Evolutionary conservation across 768 basidiomycete species (phyloP).

Genomic region (Leccinum disarticulatum): DNA sequence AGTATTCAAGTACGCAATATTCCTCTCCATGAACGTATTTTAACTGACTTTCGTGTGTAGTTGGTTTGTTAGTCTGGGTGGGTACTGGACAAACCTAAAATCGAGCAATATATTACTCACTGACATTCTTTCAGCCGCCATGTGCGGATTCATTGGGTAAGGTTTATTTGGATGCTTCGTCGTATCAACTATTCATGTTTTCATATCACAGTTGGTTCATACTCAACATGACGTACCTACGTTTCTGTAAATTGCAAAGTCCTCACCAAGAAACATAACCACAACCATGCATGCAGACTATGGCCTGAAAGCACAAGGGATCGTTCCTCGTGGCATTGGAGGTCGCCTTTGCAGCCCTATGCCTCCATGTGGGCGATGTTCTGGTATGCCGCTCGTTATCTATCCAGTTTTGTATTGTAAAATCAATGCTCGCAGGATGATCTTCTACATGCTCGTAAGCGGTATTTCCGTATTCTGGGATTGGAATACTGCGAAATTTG

Average conservation of each 20-base stretch:
- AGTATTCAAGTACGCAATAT: constrained; percentile 22
- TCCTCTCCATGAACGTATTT: constrained; percentile 5
- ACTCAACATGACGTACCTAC: constrained; percentile 71
- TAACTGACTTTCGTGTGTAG: constrained; percentile 32
- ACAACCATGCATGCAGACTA: constrained; percentile 6
- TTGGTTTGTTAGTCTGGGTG: constrained; percentile 68
- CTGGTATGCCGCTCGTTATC: constrained; percentile 48
- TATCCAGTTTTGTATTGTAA: constrained; percentile 3
- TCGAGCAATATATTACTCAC: neutral
- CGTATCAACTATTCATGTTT: constrained; percentile 52
- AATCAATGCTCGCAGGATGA: constrained; percentile 9
- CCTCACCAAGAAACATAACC: constrained; percentile 34
- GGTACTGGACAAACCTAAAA: constrained; percentile 10
- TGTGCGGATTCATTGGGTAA: constrained; percentile 59
- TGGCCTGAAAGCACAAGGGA: constrained; percentile 37
- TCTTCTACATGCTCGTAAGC: constrained; percentile 58
- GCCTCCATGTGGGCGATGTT: constrained; percentile 68
- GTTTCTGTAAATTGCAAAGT: constrained; percentile 51
- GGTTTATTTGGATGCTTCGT: constrained; percentile 14
- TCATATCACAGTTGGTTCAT: constrained; percentile 52
- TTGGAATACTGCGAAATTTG: constrained; percentile 55
- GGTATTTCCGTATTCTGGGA: constrained; percentile 62
- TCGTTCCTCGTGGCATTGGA: constrained; percentile 65
- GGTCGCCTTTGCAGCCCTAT: constrained; percentile 62
- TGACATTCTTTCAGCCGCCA: constrained; percentile 37